phyloP scores from a whole-genome alignment of 768 basidiomycete species.

The Pulveroboletus sp. region DNA sequence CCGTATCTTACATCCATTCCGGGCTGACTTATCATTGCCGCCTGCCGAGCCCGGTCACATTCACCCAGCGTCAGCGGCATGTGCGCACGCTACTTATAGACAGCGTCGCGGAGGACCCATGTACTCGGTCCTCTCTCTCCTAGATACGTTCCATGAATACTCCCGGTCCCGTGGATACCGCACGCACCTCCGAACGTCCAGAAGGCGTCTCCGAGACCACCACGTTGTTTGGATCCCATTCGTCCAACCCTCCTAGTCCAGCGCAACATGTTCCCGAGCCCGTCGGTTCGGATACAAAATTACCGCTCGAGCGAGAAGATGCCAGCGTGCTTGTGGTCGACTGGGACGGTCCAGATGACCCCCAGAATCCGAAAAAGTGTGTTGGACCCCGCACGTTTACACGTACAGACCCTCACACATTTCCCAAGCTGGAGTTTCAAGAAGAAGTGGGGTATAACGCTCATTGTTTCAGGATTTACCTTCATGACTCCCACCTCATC shows the following conservation, averaged over 20 bases:
- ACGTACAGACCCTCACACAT: neutral
- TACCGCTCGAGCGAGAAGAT: neutral
- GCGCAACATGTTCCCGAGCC: neutral
- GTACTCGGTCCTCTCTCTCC: neutral
- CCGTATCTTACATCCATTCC: too few species aligned
- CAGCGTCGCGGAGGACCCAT: too few species aligned
- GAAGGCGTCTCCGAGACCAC: conserved; percentile 3
- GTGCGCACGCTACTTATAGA: too few species aligned
- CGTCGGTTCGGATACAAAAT: neutral
- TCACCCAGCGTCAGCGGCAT: too few species aligned
- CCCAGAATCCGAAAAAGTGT: conserved; percentile 55
- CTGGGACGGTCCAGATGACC: conserved; percentile 62
- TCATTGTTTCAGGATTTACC: conserved; percentile 63
- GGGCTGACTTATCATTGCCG: too few species aligned
- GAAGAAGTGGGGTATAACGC: conserved; percentile 60
- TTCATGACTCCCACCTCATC: conserved; percentile 69
- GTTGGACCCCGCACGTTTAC: conserved; percentile 1
- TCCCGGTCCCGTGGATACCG: neutral
- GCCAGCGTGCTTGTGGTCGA: conserved; percentile 37
- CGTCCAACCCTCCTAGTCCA: neutral
- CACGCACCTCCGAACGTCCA: neutral
- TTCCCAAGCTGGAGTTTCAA: conserved; percentile 48
- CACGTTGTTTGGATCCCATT: conserved; percentile 7
- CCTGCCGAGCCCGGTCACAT: too few species aligned
- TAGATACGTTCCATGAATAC: neutral